These are phyloP conservation scores for Podila epigama DNA, from an alignment of 192 early-diverging fungal genomes.

Conservation along the genomic window DNA sequence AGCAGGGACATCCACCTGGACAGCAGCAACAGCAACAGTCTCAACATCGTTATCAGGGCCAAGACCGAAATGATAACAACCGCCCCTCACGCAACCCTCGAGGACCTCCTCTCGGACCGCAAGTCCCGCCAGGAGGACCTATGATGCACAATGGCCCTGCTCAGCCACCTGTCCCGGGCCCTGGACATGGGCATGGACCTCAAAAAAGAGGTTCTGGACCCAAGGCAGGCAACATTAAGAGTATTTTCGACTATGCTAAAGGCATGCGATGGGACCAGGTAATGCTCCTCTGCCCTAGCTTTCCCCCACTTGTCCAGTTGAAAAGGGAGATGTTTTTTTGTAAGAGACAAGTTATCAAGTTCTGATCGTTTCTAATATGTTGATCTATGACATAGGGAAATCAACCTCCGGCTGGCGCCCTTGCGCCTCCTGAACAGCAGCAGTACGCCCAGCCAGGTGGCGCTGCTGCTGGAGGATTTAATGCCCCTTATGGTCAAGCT, in stretches of 20 bases:
- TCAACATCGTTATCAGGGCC: slow-evolving; percentile 4
- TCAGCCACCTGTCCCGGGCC: slow-evolving; percentile 8
- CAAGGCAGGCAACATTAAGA: slow-evolving; percentile 17
- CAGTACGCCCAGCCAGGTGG: neutral
- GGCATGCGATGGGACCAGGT: slow-evolving; percentile 48
- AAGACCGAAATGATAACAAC: neutral
- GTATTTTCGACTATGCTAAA: slow-evolving; percentile 46
- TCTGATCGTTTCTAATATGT: no score
- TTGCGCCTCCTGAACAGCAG: slow-evolving; percentile 2
- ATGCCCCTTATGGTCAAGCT: neutral
- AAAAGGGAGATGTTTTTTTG: no score
- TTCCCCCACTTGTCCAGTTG: no score
- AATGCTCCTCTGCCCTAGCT: no score
- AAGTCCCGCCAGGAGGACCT: neutral
- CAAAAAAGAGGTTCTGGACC: neutral
- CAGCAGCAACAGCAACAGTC: slow-evolving; percentile 5
- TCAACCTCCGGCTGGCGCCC: slow-evolving; percentile 22
- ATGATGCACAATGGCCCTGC: slow-evolving; percentile 19
- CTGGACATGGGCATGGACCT: slow-evolving; percentile 10
- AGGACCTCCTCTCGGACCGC: slow-evolving; percentile 23
- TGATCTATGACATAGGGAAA: slow-evolving; percentile 2
- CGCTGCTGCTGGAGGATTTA: slow-evolving; percentile 2
- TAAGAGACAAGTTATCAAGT: no score
- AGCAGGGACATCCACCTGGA: neutral
- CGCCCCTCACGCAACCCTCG: slow-evolving; percentile 3